phyloP scores from a whole-genome alignment of 73 alveolate species.

The Paramecium bursaria region DNA sequence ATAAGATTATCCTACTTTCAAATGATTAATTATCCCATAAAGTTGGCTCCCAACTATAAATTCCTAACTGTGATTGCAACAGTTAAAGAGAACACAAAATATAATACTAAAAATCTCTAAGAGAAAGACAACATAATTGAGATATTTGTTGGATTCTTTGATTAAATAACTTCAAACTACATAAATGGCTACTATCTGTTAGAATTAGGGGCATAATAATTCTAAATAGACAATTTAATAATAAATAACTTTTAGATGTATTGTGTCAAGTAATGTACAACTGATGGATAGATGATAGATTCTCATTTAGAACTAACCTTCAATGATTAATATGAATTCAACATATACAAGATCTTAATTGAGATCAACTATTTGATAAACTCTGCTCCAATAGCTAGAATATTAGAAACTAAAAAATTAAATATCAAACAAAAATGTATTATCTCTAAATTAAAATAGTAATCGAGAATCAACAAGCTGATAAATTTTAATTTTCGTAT shows the following conservation, averaged over 20 bases:
- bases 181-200: conserved; percentile 19
- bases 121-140: conserved; percentile 9
- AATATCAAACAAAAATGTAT: conserved; percentile 23
- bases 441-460: background rate
- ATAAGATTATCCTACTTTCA: background rate
- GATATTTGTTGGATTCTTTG: conserved; percentile 26
- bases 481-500: conserved; percentile 9
- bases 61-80: conserved; percentile 37
- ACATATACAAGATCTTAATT: background rate
- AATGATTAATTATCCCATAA: conserved; percentile 41
- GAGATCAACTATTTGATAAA: background rate
- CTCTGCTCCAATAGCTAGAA: background rate
- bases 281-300: background rate
- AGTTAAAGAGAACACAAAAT: conserved; percentile 28
- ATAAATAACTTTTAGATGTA: conserved; percentile 48
- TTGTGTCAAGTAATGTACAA: conserved; percentile 1
- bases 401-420: background rate
- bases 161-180: background rate
- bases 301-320: conserved; percentile 1
- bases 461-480: background rate
- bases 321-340: conserved; percentile 39
- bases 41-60: conserved; percentile 35
- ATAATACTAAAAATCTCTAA: background rate
- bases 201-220: conserved; percentile 25
- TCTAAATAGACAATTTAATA: background rate